Evolutionary conservation across 345 rosid species (phyloP).

Genomic region (Syzygium aqueum): DNA sequence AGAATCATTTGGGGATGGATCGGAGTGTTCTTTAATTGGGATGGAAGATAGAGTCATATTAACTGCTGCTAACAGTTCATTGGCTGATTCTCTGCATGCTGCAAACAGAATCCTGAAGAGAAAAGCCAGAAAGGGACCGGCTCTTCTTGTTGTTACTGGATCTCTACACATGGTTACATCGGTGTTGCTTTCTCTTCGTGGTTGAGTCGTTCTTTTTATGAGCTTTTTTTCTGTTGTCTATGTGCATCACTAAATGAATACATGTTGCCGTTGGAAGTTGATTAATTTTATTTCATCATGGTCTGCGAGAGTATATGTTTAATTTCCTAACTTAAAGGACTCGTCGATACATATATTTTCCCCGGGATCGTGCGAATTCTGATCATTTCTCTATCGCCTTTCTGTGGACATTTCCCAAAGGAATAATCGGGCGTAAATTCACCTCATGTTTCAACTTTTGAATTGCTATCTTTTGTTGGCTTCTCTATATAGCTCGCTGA

Average conservation of each 20-base stretch:
- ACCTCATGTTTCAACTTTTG: not conserved
- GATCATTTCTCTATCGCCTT: not conserved
- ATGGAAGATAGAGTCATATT: constrained; percentile 16
- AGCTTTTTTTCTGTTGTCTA: not conserved
- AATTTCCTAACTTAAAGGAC: not conserved
- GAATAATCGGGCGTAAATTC: not conserved
- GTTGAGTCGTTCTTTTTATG: not conserved
- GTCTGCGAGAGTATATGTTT: not conserved
- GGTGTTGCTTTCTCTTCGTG: constrained; percentile 18
- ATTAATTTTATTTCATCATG: not conserved
- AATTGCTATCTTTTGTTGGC: not conserved
- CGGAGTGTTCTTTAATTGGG: not conserved
- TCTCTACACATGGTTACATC: constrained; percentile 46
- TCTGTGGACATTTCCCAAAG: not conserved
- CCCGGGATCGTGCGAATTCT: not conserved
- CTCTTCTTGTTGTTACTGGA: constrained; percentile 47
- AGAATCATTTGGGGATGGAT: constrained; percentile 4
- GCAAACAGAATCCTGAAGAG: constrained; percentile 30
- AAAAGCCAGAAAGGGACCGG: constrained; percentile 11
- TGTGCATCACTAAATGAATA: not conserved
- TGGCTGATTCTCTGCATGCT: constrained; percentile 15
- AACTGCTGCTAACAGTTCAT: constrained; percentile 18
- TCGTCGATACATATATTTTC: not conserved
- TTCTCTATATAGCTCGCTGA: not conserved
- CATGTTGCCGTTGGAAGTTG: not conserved